A percentile compares a stretch with the other conserved stretches of the same genome.
Conservation (phyloP, 1,284 basidiomycete species). For the Leccinum ambiguum region DNA sequence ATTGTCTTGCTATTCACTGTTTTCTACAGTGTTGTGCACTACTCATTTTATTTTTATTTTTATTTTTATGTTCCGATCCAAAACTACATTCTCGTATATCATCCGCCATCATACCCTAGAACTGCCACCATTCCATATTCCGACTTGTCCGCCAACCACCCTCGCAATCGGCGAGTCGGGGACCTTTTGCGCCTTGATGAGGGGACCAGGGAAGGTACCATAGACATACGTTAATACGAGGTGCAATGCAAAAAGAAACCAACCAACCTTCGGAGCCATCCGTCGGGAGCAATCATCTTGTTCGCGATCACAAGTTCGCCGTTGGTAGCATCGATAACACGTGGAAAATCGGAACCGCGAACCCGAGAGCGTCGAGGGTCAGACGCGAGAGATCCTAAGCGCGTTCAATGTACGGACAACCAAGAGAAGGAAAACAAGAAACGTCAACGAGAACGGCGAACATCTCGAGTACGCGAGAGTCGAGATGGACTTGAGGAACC, state of each 20-base stretch:
- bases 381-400: conserved; percentile 18
- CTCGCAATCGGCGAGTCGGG: neutral
- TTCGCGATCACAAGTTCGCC: conserved; percentile 30
- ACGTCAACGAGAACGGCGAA: conserved; percentile 12
- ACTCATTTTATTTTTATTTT: neutral
- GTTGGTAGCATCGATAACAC: conserved; percentile 24
- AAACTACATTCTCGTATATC: neutral
- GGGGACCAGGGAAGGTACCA: conserved; percentile 31
- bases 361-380: conserved; percentile 6
- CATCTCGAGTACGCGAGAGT: conserved; percentile 24
- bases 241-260: neutral
- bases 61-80: neutral
- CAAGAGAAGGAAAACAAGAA: conserved; percentile 19
- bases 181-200: conserved; percentile 35
- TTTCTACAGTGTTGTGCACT: neutral
- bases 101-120: neutral
- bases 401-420: conserved; percentile 14
- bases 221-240: conserved; percentile 2
- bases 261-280: conserved; percentile 32
- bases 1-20: conserved; percentile 1
- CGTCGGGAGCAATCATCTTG: conserved; percentile 35
- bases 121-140: neutral
- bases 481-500: conserved; percentile 19
- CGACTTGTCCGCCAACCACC: neutral
- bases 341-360: conserved; percentile 3